Base-by-base conservation (phyloP, 306 rosid species). In the Heteromeles arbutifolia region DNA sequence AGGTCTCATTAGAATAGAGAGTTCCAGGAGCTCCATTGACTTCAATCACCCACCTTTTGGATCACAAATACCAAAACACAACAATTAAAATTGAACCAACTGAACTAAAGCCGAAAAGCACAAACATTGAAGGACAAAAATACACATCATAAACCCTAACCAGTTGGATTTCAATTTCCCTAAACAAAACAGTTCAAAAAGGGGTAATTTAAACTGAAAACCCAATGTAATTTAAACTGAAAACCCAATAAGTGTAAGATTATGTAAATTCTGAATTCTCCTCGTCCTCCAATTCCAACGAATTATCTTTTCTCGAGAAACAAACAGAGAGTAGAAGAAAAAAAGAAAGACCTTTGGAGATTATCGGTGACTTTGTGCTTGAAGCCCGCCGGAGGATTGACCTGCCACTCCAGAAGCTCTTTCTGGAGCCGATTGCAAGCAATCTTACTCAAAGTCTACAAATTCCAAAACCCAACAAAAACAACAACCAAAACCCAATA, bases 401-500 rank as follows among this genome's bases (percentile, higher is more conserved):
- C 88, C 89, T 96, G 99, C 99, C 99, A 96, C 92, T 96, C 99
- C 3, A 92, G 70, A 1, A 96, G 96, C 81, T 96, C 99, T 71
- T 96, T 96, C 91, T 96, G 99, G 70, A 96, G 98, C 69, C 99
- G 91, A 86, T 92, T 96, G 93, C 96, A 88, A 61, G 99, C 99
- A 83, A 96, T 92, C 93, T 96, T 96, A 81, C 99, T 92, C 76
- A 96, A 84, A 89, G 81, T 80, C 99, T 96, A 56, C 19, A 72
- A 71, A 41, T 4, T 22, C 6, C 81, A 74, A 67, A 71, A 58
- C 4, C 10, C 26, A 17, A 41, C 11, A n/a, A 6, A 79, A 75
- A 29, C 25, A 24, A 73, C 41, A 21, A 53, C 39, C 14, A 70
- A 75, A 21, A 3, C 13, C 26, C 39, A 67, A 29, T 22, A 25